Conservation (phyloP, 148 eudicot genomes). For the Diospyros kaki region DNA sequence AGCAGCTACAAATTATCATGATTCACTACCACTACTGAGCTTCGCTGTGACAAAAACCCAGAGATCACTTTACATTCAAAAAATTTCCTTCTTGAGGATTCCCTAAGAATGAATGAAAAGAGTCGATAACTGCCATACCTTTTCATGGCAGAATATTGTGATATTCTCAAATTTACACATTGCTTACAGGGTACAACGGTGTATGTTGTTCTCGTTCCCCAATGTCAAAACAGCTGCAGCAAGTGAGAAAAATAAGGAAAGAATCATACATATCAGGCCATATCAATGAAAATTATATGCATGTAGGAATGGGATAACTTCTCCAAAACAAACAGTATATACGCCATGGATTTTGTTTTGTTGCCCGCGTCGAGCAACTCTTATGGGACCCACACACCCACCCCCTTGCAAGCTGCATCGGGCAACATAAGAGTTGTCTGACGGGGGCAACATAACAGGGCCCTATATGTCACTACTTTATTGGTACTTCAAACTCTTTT, state of each 20-base stretch:
- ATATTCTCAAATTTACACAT: conserved; percentile 13
- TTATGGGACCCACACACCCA: too few species aligned
- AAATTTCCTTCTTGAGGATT: neutral
- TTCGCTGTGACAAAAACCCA: neutral
- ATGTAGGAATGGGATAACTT: too few species aligned
- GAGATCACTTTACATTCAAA: neutral
- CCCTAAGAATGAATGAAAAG: neutral
- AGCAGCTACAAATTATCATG: too few species aligned
- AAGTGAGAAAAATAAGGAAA: conserved; percentile 14
- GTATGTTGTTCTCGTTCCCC: neutral
- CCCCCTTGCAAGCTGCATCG: too few species aligned
- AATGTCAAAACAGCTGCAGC: conserved; percentile 17
- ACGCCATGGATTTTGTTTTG: too few species aligned
- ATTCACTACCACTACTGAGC: neutral
- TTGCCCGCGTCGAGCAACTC: too few species aligned
- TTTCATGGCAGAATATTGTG: neutral
- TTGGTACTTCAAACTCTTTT: neutral
- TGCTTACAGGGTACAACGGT: conserved; percentile 4
- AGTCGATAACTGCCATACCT: conserved; percentile 2
- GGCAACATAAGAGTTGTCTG: too few species aligned
- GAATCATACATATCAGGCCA: neutral
- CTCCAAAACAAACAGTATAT: too few species aligned
- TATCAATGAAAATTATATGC: too few species aligned
- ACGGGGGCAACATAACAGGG: too few species aligned
- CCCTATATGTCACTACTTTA: neutral